These are phyloP conservation scores for Pelargonium fulgidum DNA, from an alignment of 441 rosid genomes.

Conservation along the genomic window DNA sequence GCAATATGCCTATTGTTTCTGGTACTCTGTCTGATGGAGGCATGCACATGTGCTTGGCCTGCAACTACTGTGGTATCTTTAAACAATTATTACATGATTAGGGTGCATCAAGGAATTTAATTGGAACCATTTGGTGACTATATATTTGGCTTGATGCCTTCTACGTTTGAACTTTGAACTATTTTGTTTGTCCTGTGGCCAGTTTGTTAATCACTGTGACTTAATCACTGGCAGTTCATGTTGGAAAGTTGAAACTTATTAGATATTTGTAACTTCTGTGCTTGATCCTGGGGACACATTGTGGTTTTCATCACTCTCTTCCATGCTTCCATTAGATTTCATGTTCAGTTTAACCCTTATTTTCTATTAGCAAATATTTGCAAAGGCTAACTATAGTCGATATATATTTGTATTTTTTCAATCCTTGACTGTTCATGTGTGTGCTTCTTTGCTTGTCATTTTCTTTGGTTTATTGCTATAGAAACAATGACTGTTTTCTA, in stretches of 20 bases:
- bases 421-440: neutral
- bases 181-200: neutral
- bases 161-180: neutral
- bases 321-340: neutral
- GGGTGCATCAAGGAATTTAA: no score
- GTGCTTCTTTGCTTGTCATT: slow-evolving; percentile 1
- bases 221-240: neutral
- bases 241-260: neutral
- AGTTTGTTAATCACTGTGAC: neutral
- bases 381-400: neutral
- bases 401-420: neutral
- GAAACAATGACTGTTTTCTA: slow-evolving; percentile 8
- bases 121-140: no score
- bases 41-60: no score
- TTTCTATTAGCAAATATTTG: neutral
- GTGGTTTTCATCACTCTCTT: neutral
- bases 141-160: neutral
- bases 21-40: no score
- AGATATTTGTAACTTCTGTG: neutral
- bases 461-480: slow-evolving; percentile 7
- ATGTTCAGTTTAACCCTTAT: neutral
- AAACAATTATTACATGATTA: no score
- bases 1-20: no score
- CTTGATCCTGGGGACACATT: neutral
- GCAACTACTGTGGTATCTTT: no score